Base-by-base conservation (phyloP, 306 rosid species). In the Spatholobus suberectus region DNA sequence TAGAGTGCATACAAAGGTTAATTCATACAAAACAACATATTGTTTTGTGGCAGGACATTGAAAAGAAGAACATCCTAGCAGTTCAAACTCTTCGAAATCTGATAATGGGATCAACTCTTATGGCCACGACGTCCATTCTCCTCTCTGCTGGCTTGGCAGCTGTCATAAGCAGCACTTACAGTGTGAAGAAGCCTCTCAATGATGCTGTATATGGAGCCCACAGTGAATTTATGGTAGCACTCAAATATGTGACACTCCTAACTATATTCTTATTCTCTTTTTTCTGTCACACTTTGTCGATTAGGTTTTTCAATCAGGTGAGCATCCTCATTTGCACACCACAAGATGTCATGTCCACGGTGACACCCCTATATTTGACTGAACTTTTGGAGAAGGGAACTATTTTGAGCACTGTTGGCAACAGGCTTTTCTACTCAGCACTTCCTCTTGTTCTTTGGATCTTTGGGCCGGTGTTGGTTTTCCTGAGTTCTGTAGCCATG, bases 51-150 rank as follows among this genome's bases (percentile, higher is more conserved):
- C 84, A 94, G 98, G 98, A 94, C 59, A 94, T 91, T 80, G 98
- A 94, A 43, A 94, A 94, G 96, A 94, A 92, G 82, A 94, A 94
- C 84, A 94, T 94, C 43, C 63, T 94, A 54, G 98, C 98, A 10
- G 94, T 94, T 49, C 97, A 94, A 89, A 83, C 98, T 0, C 90
- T 94, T 1, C 85, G 98, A 1, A 94, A 94, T 61, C 73, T 90
- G 24, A 90, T 94, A 58, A 94, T 94, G 98, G 98, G 97, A 46
- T 92, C 93, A 78, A 94, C 97, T 43, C 88, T 94, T 17, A 94
- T 94, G 98, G 98, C 98, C 49, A 94, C 98, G 0, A 94, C 97
- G 0, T 91, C 98, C 0, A 90, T 94, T 74, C 97, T 94, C 0
- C 92, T 94, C 10, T 90, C 92, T 14, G 85, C 85, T 0, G 98